Evolutionary conservation across 257 asterid genomes (phyloP).

Genomic region (Thymus quinquecostatus): DNA sequence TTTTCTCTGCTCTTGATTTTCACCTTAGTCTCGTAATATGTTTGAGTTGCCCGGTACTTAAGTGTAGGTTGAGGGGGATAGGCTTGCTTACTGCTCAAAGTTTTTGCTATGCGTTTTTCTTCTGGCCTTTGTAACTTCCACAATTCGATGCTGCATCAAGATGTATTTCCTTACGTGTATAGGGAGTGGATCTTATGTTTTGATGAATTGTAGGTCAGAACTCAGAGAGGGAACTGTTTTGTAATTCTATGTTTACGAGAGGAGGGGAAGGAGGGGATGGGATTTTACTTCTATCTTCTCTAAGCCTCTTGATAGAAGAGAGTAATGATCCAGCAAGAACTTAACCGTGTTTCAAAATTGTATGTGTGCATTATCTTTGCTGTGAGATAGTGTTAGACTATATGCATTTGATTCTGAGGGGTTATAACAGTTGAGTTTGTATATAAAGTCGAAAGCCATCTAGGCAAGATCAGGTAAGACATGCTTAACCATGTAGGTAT

Average conservation of each 20-base stretch:
- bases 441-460: background rate
- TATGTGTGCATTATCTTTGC: background rate
- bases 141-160: conserved; percentile 2
- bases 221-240: background rate
- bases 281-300: conserved; percentile 8
- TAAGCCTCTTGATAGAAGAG: conserved; percentile 18
- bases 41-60: background rate
- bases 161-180: background rate
- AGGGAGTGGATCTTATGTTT: background rate
- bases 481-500: background rate
- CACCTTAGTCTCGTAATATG: background rate
- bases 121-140: background rate
- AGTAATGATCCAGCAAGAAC: conserved; percentile 16
- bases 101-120: background rate
- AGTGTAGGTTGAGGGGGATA: conserved; percentile 2
- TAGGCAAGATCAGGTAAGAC: background rate
- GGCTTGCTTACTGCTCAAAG: background rate
- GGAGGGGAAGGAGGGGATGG: background rate
- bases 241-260: background rate
- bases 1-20: no score
- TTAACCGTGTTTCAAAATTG: conserved; percentile 6
- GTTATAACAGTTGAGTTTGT: background rate
- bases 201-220: background rate
- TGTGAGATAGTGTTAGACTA: background rate
- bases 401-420: background rate